These are phyloP conservation scores for Pythium coloratum DNA, from an alignment of 352 stramenopile genomes.

Conservation along the genomic window DNA sequence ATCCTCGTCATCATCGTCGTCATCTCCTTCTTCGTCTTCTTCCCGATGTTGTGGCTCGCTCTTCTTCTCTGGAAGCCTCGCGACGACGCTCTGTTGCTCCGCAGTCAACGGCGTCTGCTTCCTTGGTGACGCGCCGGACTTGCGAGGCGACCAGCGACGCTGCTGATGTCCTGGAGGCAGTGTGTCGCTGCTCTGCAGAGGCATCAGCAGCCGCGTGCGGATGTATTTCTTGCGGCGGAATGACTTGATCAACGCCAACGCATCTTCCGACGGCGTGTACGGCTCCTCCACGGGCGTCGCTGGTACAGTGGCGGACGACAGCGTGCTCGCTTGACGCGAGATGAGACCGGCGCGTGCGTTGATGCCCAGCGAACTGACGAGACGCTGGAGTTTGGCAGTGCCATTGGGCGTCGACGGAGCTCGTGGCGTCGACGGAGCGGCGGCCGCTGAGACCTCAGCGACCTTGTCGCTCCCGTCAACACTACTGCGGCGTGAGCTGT, in stretches of 20 bases:
- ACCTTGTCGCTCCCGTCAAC: conserved; percentile 3
- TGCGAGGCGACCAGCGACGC: conserved; percentile 16
- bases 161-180: conserved; percentile 11
- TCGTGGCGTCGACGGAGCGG: background rate
- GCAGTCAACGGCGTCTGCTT: conserved; percentile 8
- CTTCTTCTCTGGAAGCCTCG: background rate
- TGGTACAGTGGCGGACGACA: background rate
- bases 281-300: conserved; percentile 17
- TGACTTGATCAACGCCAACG: conserved; percentile 31
- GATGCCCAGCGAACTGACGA: background rate
- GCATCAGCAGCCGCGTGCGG: conserved; percentile 41
- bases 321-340: background rate
- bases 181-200: conserved; percentile 32
- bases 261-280: conserved; percentile 3
- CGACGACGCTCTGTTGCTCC: conserved; percentile 16
- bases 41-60: conserved; percentile 1
- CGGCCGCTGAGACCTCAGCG: conserved; percentile 9
- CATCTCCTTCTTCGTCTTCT: background rate
- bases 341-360: background rate
- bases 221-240: conserved; percentile 58
- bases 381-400: conserved; percentile 13
- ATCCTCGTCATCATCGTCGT: conserved; percentile 13
- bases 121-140: conserved; percentile 11
- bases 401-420: background rate
- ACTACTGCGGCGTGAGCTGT: background rate